Evolutionary conservation across 2,329 filamentous ascomycete genomes (phyloP).

Genomic region (Conoideocrella luteorostrata): DNA sequence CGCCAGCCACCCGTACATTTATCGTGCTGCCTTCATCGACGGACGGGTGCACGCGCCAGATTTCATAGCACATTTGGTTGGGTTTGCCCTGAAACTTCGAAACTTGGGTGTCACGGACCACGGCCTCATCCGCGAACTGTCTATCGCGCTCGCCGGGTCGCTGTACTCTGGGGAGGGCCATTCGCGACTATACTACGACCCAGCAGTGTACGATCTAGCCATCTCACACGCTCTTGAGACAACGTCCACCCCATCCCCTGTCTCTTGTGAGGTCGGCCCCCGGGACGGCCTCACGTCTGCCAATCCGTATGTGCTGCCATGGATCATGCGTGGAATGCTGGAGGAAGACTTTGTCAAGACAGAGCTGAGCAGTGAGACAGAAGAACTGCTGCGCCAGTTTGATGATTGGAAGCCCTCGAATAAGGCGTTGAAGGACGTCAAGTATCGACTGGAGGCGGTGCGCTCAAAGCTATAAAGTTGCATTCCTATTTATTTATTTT

Average conservation of each 20-base stretch:
- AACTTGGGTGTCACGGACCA: slow-evolving; percentile 93
- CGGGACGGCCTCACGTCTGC: slow-evolving; percentile 37
- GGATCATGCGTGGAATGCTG: slow-evolving; percentile 88
- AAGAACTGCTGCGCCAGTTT: slow-evolving; percentile 76
- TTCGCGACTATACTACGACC: slow-evolving; percentile 86
- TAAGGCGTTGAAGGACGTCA: slow-evolving; percentile 92
- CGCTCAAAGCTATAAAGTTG: slow-evolving; percentile 67
- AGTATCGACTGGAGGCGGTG: slow-evolving; percentile 87
- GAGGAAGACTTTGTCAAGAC: slow-evolving; percentile 88
- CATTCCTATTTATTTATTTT: neutral
- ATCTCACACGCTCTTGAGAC: slow-evolving; percentile 70
- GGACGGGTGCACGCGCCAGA: slow-evolving; percentile 86
- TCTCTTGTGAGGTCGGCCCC: slow-evolving; percentile 20
- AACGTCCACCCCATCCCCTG: slow-evolving; percentile 41
- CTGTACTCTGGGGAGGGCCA: slow-evolving; percentile 91
- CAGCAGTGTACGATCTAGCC: slow-evolving; percentile 74
- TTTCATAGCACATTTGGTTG: slow-evolving; percentile 88
- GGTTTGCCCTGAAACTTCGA: slow-evolving; percentile 86
- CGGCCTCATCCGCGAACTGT: slow-evolving; percentile 85
- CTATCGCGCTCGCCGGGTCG: slow-evolving; percentile 79
- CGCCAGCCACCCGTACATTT: slow-evolving; percentile 85
- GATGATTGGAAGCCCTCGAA: slow-evolving; percentile 88
- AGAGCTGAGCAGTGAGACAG: slow-evolving; percentile 70
- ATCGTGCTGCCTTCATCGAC: slow-evolving; percentile 92
- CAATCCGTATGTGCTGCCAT: slow-evolving; percentile 89